Evolutionary conservation across 495 filamentous ascomycete species (phyloP), one percentile per base, ranked within the genome.

Genomic region (Aspergillus ellipticus): DNA sequence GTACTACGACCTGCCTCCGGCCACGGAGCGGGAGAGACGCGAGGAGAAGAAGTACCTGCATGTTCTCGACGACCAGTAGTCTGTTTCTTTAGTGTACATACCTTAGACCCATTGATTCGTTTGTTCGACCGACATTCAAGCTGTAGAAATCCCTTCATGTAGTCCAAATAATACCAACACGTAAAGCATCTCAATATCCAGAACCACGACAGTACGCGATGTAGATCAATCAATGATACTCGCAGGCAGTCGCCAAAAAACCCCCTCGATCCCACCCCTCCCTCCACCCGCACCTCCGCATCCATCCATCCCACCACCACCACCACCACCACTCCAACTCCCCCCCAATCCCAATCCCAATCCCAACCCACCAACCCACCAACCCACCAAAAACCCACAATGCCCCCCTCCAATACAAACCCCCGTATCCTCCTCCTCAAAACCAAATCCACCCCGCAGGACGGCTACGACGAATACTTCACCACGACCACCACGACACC

Each of bases 21-120:
- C 89, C 64, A 96, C 93, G 16, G 92, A 96, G 81, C 87, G 86
- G 66, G 94, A 99, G 82, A 92, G 84, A 79, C 81, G 81, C 64
- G 93, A 97, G 71, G 93, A 99, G 74, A 93, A 82, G 82, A 92
- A 96, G 80, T 99, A 93, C 71, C 68, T 97, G 68, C 95, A 97
- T 67, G 89, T 97, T 64, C 79, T 93, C 61, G 90, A 96, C 65
- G 87, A 94, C 70, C 84, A 94, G 76, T 92, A 85, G 72, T 69
- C 56, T 71, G 63, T 65, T 70, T 74, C 68, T 67, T 59, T 67
- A 67, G 60, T 76, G 72, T 76, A 74, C 63, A 76, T 76, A 75
- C 60, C 66, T 66, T 73, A 72, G 65, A 69, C 66, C 49, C 62
- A 66, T 61, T 59, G 68, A 73, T 74, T 67, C 66, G 57, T 75